Evolutionary conservation across 2,329 filamentous ascomycete species (phyloP), one percentile per base, ranked within the genome.

Genomic region (Pseudogymnoascus destructans): DNA sequence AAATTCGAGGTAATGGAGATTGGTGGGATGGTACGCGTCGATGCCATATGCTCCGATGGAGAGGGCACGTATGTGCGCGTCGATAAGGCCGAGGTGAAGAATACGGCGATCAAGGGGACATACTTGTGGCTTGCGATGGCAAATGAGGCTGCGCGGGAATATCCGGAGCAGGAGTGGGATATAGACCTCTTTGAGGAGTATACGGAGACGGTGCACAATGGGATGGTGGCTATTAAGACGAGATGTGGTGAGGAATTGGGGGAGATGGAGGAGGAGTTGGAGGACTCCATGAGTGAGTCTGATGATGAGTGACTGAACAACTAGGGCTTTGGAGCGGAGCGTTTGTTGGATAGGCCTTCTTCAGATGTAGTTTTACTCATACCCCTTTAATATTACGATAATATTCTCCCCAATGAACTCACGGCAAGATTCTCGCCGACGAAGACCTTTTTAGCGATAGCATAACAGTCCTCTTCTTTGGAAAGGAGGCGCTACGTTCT

Each of bases 181-280:
- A n/a, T 1, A 11, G 21, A 46, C 6, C 8, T 9, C 13, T 46
- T 46, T n/a, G 19, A 23, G 19, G 19, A n/a, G 19, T 49, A 49
- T 49, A 49, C 9, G 1, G 42, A 49, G 42, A 6, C 3, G 7
- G n/a, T 49, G 21, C 0, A 5, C 1, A 2, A 27, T 15, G 42
- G 23, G n/a, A 27, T 49, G 42, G 42, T 49, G n/a, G 11, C 23
- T 4, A 49, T 49, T 13, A 27, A 27, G 5, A 2, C 42, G 13
- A 27, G 1, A 1, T 46, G 19, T 23, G 2, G 23, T 27, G 25
- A 65, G 0, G 69, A 67, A 11, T 64, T 67, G 0, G 74, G 70
- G 10, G 33, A 35, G 5, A 13, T 35, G 33, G 33, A 35, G 13
- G 32, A 66, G 30, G 73, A 75, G 1, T 74, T 77, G 59, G 69